Base-by-base conservation (phyloP, 768 basidiomycete species). In the Rubroboletus pulcherrimus region DNA sequence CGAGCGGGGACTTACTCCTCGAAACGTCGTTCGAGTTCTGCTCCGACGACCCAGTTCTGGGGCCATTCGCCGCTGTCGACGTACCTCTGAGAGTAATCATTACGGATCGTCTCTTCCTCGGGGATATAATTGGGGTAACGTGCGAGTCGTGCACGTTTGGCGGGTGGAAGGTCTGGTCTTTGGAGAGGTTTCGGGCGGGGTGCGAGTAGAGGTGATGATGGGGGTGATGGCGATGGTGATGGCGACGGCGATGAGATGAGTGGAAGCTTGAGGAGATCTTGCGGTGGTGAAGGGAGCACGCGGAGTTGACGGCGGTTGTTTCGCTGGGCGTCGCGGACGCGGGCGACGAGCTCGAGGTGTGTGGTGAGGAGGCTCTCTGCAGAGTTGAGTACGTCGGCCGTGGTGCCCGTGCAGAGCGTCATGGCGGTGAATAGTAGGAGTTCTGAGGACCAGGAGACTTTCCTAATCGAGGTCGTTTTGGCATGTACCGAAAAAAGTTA, bases 31-130 rank as follows among this genome's bases (percentile, higher is more conserved):
- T 93, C 90, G 12, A 90, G 89, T 57, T 89, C 90, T 6, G 92
- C 90, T 21, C 94, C 95, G 8, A 93, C 74, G 9, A 99, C 89
- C 83, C 87, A 92, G 65, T 97, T 87, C 73, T 96, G 93, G 2
- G 94, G 92, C 86, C 94, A 93, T 59, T 91, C 89, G 10, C 94
- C 95, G 2, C 89, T 81, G 63, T 91, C 87, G 34, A 95, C 93
- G 71, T 96, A 98, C 60, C 87, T 77, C 71, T 89, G 87, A 0
- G 89, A 91, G 66, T 95, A 93, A 74, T 99, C 95, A 63, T 97
- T 98, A 46, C 97, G 81, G 42, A 99, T 90, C 0, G 94, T 98
- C 70, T 99, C 96, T 67, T 99, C 96, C 58, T 93, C 92, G 1
- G 91, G 87, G 15, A 94, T 80, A 61, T 96, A 95, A 66, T 95